These are phyloP conservation scores for Capsicum pubescens DNA, from an alignment of 257 asterid genomes.

Conservation along the genomic window DNA sequence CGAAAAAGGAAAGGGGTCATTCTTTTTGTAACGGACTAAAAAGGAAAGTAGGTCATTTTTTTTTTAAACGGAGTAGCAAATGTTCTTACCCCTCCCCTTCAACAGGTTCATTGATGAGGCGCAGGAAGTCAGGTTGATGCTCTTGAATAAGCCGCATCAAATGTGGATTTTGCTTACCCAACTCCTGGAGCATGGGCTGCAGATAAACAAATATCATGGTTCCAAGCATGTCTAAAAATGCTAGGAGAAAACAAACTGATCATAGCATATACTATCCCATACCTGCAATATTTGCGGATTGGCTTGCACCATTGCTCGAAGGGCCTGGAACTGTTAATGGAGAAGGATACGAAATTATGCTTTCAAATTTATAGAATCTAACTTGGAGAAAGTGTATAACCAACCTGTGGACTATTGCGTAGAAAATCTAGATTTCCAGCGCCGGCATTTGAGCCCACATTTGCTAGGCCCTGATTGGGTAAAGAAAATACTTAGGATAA, in stretches of 20 bases:
- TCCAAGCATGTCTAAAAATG: slow-evolving; percentile 3
- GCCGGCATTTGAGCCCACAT: slow-evolving; percentile 66
- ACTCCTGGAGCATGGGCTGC: slow-evolving; percentile 98
- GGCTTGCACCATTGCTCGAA: slow-evolving; percentile 86
- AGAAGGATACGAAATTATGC: slow-evolving; percentile 9
- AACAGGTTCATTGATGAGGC: slow-evolving; percentile 88
- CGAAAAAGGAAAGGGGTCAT: too few species aligned
- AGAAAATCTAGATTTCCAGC: slow-evolving; percentile 82
- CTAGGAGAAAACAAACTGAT: slow-evolving; percentile 15
- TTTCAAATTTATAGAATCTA: slow-evolving; percentile 20
- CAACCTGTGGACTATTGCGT: slow-evolving; percentile 86
- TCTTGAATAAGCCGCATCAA: slow-evolving; percentile 84
- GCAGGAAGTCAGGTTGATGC: slow-evolving; percentile 87
- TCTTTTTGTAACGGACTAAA: too few species aligned
- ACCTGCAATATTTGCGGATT: slow-evolving; percentile 96
- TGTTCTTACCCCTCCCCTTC: slow-evolving; percentile 78
- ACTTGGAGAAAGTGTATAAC: slow-evolving; percentile 23
- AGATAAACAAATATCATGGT: slow-evolving; percentile 28
- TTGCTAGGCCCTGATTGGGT: slow-evolving; percentile 75
- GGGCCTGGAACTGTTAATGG: slow-evolving; percentile 67
- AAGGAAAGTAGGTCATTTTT: too few species aligned
- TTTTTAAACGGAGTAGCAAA: neutral
- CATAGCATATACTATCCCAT: slow-evolving; percentile 13
- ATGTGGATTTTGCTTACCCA: slow-evolving; percentile 94
- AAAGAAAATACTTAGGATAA: slow-evolving; percentile 27